These are phyloP conservation scores for Phytophthora citricola DNA, from an alignment of 352 stramenopile species.

Conservation along the genomic window DNA sequence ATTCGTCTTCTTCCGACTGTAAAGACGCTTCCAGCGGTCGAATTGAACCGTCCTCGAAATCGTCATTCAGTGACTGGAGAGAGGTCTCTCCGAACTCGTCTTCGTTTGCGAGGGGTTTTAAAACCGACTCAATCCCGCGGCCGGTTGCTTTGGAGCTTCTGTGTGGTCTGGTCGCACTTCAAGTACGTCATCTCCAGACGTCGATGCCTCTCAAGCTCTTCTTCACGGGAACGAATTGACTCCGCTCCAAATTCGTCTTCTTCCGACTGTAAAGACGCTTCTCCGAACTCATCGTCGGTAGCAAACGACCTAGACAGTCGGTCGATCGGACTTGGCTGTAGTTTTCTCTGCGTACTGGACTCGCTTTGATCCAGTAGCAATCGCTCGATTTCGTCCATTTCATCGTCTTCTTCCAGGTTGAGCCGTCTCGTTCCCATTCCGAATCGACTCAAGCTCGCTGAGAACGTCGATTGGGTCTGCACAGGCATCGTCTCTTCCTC, in stretches of 20 bases:
- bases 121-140: neutral
- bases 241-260: constrained; percentile 16
- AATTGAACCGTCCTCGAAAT: neutral
- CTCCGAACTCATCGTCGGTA: constrained; percentile 17
- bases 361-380: constrained; percentile 31
- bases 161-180: neutral
- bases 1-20: constrained; percentile 8
- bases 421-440: constrained; percentile 9
- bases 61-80: constrained; percentile 1
- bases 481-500: constrained; percentile 32
- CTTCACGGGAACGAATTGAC: neutral
- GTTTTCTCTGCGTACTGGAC: constrained; percentile 4
- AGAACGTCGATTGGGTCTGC: constrained; percentile 2
- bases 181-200: neutral
- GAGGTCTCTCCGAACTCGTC: constrained; percentile 4
- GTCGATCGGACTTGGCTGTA: neutral
- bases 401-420: constrained; percentile 38
- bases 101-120: neutral
- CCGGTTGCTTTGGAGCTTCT: too few species aligned
- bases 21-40: neutral
- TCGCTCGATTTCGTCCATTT: constrained; percentile 40
- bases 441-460: constrained; percentile 18
- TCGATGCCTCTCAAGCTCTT: neutral
- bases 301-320: neutral
- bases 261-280: constrained; percentile 16